These are phyloP conservation scores for Lenwebbia sp. DNA, from an alignment of 345 rosid genomes.

Conservation along the genomic window DNA sequence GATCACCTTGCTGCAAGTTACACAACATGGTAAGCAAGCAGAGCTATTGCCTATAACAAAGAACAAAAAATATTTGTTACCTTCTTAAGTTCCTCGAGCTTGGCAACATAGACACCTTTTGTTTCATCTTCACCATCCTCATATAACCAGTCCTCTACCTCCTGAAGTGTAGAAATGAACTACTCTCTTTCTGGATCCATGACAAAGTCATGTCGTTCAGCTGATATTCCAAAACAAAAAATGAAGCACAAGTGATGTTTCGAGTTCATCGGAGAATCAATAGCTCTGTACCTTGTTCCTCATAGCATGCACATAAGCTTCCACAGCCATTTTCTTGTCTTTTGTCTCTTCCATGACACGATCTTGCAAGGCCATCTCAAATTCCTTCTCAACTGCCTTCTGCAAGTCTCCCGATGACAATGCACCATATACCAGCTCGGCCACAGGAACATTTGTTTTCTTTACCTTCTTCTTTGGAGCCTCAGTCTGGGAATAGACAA, in stretches of 20 bases:
- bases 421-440: slow-evolving; percentile 74
- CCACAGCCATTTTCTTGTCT: slow-evolving; percentile 96
- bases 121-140: slow-evolving; percentile 99
- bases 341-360: slow-evolving; percentile 99
- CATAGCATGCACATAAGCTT: slow-evolving; percentile 95
- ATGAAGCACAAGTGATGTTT: background rate
- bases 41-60: background rate
- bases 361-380: slow-evolving; percentile 99
- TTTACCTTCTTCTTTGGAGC: slow-evolving; percentile 89
- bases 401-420: slow-evolving; percentile 54
- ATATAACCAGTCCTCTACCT: slow-evolving; percentile 91
- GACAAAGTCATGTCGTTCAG: slow-evolving; percentile 68
- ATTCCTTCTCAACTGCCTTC: slow-evolving; percentile 89
- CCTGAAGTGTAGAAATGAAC: slow-evolving; percentile 55
- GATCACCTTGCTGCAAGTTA: slow-evolving; percentile 68
- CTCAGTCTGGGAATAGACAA: slow-evolving; percentile 35
- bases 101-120: slow-evolving; percentile 87
- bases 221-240: slow-evolving; percentile 30
- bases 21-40: background rate
- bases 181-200: slow-evolving; percentile 60
- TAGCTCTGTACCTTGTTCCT: slow-evolving; percentile 62
- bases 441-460: slow-evolving; percentile 66
- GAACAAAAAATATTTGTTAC: slow-evolving; percentile 13
- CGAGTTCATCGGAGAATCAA: background rate
- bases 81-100: slow-evolving; percentile 93